phyloP scores from a whole-genome alignment of 2,329 filamentous ascomycete genomes.

The Aureobasidium sp. region DNA sequence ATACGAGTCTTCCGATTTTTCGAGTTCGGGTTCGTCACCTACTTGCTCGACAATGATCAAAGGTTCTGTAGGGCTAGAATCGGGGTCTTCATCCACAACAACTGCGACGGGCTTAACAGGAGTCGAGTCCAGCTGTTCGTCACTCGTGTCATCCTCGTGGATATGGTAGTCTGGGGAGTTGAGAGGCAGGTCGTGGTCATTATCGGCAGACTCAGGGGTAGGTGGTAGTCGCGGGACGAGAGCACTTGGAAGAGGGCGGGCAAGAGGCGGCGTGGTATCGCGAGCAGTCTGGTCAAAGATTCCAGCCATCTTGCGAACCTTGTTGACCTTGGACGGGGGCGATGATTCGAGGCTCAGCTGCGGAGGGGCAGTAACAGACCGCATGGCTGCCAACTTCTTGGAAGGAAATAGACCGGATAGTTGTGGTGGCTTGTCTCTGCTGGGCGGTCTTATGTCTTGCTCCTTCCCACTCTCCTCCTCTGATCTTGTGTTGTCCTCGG shows the following conservation, averaged over 20 bases:
- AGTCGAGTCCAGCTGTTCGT: not conserved
- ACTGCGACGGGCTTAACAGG: not conserved
- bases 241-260: not conserved
- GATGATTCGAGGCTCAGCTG: conserved; percentile 37
- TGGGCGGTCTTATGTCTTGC: not conserved
- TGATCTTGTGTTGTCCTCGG: not conserved
- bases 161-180: not conserved
- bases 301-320: conserved; percentile 7
- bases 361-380: conserved; percentile 31
- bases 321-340: conserved; percentile 28
- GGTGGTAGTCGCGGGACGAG: not conserved
- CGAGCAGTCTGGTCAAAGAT: not conserved
- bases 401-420: not conserved
- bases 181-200: not conserved
- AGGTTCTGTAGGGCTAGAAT: not conserved
- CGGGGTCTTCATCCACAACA: not conserved
- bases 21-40: not conserved
- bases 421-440: not conserved
- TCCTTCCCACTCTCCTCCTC: not conserved
- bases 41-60: conserved; percentile 2
- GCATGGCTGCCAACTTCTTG: conserved; percentile 13
- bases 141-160: not conserved
- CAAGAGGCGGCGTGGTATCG: not conserved
- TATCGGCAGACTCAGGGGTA: not conserved
- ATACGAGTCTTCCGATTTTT: not conserved